Conservation (phyloP, 768 basidiomycete genomes). For the Trametes cinnabarina region DNA sequence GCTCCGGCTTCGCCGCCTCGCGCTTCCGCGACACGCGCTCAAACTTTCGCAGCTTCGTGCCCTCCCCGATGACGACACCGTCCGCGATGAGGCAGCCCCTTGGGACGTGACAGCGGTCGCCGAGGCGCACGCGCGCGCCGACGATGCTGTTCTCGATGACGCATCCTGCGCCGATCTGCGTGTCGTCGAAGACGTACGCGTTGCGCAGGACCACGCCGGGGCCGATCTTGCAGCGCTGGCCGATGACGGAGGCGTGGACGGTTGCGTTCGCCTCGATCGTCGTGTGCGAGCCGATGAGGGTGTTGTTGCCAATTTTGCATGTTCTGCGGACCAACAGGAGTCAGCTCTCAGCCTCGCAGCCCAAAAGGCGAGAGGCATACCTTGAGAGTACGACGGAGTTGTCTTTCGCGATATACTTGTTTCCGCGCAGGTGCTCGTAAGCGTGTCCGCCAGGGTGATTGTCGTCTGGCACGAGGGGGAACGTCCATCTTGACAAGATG, state of each 20-base stretch:
- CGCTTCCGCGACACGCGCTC: conserved; percentile 65
- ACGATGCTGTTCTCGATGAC: conserved; percentile 78
- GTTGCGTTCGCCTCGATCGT: conserved; percentile 64
- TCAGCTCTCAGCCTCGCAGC: neutral
- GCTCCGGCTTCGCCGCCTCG: conserved; percentile 30
- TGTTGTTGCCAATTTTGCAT: conserved; percentile 76
- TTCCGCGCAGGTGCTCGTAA: conserved; percentile 86
- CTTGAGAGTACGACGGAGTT: conserved; percentile 79
- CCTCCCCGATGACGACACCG: conserved; percentile 75
- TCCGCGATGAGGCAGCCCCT: conserved; percentile 82
- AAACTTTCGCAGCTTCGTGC: conserved; percentile 63
- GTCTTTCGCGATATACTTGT: conserved; percentile 84
- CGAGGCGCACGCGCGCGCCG: conserved; percentile 72
- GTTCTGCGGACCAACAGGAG: conserved; percentile 42
- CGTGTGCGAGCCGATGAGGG: conserved; percentile 80
- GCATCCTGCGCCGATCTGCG: conserved; percentile 66
- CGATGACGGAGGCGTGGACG: conserved; percentile 75
- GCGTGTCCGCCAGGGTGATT: conserved; percentile 79
- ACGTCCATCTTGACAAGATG: conserved; percentile 90
- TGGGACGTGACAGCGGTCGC: conserved; percentile 62
- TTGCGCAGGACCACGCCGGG: conserved; percentile 63
- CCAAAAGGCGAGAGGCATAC: conserved; percentile 39
- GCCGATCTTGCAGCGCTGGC: conserved; percentile 72
- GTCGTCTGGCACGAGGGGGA: conserved; percentile 93
- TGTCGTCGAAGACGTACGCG: conserved; percentile 84